A percentile compares a stretch with the other conserved stretches of the same genome.
Conservation (phyloP, 1,284 basidiomycete genomes). For the Ustilago curta region DNA sequence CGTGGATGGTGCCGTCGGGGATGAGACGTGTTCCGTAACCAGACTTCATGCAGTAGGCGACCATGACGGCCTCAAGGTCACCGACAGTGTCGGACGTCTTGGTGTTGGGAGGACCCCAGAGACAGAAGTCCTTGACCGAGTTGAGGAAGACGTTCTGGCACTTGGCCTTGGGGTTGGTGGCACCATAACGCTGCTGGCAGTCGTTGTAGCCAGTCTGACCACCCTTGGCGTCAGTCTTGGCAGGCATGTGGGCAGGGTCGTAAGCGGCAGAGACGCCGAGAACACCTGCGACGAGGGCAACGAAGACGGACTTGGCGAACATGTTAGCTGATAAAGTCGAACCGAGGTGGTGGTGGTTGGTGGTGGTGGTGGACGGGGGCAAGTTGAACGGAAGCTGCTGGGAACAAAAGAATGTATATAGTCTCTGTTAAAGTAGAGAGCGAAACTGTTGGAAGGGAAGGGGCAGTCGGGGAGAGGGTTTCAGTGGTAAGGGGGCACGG, state of each 20-base stretch:
- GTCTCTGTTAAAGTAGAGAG: constrained; percentile 7
- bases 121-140: constrained; percentile 66
- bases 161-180: constrained; percentile 54
- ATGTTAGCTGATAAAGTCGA: constrained; percentile 20
- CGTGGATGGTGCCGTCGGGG: constrained; percentile 79
- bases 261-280: constrained; percentile 51
- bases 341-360: not conserved
- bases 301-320: constrained; percentile 48
- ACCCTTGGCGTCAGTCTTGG: constrained; percentile 54
- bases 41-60: constrained; percentile 78
- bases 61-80: constrained; percentile 74
- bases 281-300: constrained; percentile 51
- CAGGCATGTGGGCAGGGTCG: constrained; percentile 58
- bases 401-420: constrained; percentile 36
- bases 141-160: constrained; percentile 68
- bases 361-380: not conserved
- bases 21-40: constrained; percentile 76
- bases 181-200: constrained; percentile 59
- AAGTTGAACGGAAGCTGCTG: not conserved
- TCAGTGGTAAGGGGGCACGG: constrained; percentile 11
- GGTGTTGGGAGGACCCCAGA: constrained; percentile 59
- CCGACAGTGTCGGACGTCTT: constrained; percentile 47
- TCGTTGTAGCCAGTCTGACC: constrained; percentile 67
- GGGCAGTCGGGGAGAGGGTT: constrained; percentile 2
- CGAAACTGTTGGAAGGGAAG: constrained; percentile 9